These are phyloP conservation scores for Pseudogymnoascus pannorum DNA, from an alignment of 2,329 filamentous ascomycete species.

Conservation along the genomic window DNA sequence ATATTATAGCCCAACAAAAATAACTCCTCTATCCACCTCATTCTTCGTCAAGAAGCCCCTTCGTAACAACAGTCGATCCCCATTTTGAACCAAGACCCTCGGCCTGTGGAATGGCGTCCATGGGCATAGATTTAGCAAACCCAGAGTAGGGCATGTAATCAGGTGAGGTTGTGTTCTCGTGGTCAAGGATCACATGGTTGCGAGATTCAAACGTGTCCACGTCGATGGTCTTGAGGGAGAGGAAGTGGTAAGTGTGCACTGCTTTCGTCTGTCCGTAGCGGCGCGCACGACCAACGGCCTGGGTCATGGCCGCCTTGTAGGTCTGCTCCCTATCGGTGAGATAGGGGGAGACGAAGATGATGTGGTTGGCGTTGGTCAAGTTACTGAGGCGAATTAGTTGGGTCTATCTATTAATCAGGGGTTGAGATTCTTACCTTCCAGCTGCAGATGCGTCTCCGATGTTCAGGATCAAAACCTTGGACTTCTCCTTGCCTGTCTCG, in stretches of 20 bases:
- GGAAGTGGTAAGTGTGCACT: conserved; percentile 50
- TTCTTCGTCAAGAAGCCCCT: background rate
- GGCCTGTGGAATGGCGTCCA: background rate
- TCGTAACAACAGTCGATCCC: background rate
- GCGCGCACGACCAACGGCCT: conserved; percentile 54
- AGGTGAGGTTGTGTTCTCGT: background rate
- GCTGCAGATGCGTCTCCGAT: conserved; percentile 49
- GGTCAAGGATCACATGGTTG: conserved; percentile 18
- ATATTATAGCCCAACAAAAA: background rate
- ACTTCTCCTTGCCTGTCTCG: conserved; percentile 27
- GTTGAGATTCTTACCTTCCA: conserved; percentile 43
- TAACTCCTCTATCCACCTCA: background rate
- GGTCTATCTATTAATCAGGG: background rate
- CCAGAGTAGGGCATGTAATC: conserved; percentile 3
- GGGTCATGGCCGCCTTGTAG: conserved; percentile 52
- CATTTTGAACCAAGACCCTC: background rate
- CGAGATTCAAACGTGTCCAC: conserved; percentile 36
- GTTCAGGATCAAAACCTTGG: conserved; percentile 50
- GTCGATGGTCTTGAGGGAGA: conserved; percentile 37
- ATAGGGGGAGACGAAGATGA: conserved; percentile 55
- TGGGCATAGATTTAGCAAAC: background rate
- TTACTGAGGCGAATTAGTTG: conserved; percentile 37
- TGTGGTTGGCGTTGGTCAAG: conserved; percentile 54
- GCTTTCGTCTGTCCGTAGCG: conserved; percentile 50
- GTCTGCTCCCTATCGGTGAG: conserved; percentile 39